Conservation (phyloP, 306 rosid genomes). For the Castanea crenata region DNA sequence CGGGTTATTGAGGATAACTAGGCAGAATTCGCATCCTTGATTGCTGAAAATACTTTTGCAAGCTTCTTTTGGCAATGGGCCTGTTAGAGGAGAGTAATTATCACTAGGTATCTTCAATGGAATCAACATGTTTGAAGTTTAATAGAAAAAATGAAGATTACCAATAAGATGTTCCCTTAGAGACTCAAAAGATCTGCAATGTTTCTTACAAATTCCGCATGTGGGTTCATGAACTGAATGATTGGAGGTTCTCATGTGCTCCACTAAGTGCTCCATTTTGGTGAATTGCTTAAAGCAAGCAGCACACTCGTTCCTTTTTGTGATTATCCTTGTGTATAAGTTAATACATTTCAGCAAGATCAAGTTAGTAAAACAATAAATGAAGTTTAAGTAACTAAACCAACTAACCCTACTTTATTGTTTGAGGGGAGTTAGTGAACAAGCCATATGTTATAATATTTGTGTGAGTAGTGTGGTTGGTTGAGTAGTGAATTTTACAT, state of each 20-base stretch:
- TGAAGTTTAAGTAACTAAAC: too few relatives aligned
- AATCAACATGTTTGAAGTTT: neutral
- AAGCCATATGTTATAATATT: too few relatives aligned
- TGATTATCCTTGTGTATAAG: too few relatives aligned
- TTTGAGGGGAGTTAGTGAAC: too few relatives aligned
- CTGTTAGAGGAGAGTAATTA: slow-evolving; percentile 25
- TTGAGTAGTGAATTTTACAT: too few relatives aligned
- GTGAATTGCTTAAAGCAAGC: slow-evolving; percentile 93
- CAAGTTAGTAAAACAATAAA: too few relatives aligned
- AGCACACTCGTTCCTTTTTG: slow-evolving; percentile 77
- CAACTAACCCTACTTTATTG: too few relatives aligned
- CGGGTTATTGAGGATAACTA: slow-evolving; percentile 75
- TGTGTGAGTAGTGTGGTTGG: too few relatives aligned
- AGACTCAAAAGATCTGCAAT: slow-evolving; percentile 92
- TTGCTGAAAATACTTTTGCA: slow-evolving; percentile 66
- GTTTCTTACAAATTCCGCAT: slow-evolving; percentile 86
- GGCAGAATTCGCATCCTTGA: slow-evolving; percentile 87
- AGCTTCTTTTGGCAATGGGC: slow-evolving; percentile 87
- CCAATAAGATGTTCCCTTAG: slow-evolving; percentile 93
- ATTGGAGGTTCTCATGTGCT: slow-evolving; percentile 88
- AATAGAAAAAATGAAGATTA: slow-evolving; percentile 12
- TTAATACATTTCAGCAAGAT: too few relatives aligned
- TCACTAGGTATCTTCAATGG: neutral
- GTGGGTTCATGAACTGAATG: slow-evolving; percentile 92
- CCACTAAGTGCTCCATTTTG: slow-evolving; percentile 88